Conservation (phyloP, 2,329 filamentous ascomycete species). For the Anthostomella pinea region DNA sequence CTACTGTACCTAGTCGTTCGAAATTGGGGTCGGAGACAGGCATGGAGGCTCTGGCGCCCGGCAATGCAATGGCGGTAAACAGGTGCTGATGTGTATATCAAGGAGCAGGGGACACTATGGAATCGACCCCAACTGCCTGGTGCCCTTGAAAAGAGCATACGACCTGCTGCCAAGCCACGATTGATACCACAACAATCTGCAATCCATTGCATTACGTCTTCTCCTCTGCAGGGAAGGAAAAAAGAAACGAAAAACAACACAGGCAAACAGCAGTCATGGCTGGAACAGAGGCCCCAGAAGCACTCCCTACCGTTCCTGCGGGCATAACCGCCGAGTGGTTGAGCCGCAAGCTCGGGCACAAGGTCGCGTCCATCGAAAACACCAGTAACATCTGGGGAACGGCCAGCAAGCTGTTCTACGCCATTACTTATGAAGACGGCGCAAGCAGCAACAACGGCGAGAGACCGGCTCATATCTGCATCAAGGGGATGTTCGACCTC, state of each 20-base stretch:
- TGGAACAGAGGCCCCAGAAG: slow-evolving; percentile 5
- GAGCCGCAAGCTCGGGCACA: slow-evolving; percentile 25
- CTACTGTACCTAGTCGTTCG: too few species aligned
- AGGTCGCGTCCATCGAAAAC: slow-evolving; percentile 22
- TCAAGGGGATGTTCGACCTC: slow-evolving; percentile 40
- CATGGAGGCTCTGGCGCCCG: not conserved
- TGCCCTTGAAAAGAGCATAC: too few species aligned
- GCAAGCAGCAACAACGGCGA: slow-evolving; percentile 8
- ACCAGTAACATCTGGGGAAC: slow-evolving; percentile 26
- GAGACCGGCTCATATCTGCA: slow-evolving; percentile 28
- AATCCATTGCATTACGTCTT: not conserved
- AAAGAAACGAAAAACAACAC: not conserved
- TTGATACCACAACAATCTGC: too few species aligned
- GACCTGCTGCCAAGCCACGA: too few species aligned
- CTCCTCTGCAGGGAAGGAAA: not conserved
- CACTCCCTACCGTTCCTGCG: slow-evolving; percentile 23
- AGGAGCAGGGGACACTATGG: too few species aligned
- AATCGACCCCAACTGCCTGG: too few species aligned
- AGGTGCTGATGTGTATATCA: too few species aligned
- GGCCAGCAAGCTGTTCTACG: slow-evolving; percentile 29
- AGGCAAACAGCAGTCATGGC: too few species aligned
- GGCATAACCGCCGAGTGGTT: slow-evolving; percentile 29
- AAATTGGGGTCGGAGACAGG: too few species aligned
- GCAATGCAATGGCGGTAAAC: too few species aligned
- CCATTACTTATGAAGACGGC: slow-evolving; percentile 21